Base-by-base conservation (phyloP, 352 stramenopile species). In the Phytophthora fragariaefolia region DNA sequence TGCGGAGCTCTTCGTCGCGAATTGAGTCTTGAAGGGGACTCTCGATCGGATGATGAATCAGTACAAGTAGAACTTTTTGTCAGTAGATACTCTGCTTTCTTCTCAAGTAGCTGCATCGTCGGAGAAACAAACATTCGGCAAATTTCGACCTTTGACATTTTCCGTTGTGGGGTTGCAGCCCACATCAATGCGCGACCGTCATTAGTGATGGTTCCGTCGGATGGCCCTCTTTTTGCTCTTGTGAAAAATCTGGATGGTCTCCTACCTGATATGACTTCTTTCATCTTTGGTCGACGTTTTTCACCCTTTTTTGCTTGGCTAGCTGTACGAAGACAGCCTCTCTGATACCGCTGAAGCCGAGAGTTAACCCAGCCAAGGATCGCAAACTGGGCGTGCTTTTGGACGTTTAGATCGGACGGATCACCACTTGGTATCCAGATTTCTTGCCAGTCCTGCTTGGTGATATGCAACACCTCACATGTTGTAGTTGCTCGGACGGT, bases 311-410 rank as follows among this genome's bases (percentile, higher is more conserved):
- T 87, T 0, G 58, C 69, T 24, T 75, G 73, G n/a, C 63, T 77
- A 0, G 79, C 79, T n/a, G 84, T 66, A 6, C 50, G 63, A n/a
- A 88, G 26, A 18, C 61, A 55, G 10, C 45, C 73, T 28, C 69
- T 57, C 23, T 87, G 73, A 56, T 89, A 91, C 2, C 68, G 58
- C 1, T 69, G 40, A 34, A 87, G 46, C 1, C 80, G 76, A 8
- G 63, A 57, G 13, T 74, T 71, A 15, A 86, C 77, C 82, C 82
- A 91, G 9, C 82, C 73, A 2, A 89, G 53, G 58, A 91, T 88
- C 2, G 82, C 63, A 56, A 83, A 58, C 20, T 82, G 58, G 6
- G 78, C 75, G 40, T 87, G 79, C 51, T 78, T 75, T 2, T 89
- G 74, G 2, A 82, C 67, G 6, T 87, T 71, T 1, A 43, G 65